Evolutionary conservation across 768 basidiomycete species (phyloP).

Genomic region (Glaciozyma martinii): DNA sequence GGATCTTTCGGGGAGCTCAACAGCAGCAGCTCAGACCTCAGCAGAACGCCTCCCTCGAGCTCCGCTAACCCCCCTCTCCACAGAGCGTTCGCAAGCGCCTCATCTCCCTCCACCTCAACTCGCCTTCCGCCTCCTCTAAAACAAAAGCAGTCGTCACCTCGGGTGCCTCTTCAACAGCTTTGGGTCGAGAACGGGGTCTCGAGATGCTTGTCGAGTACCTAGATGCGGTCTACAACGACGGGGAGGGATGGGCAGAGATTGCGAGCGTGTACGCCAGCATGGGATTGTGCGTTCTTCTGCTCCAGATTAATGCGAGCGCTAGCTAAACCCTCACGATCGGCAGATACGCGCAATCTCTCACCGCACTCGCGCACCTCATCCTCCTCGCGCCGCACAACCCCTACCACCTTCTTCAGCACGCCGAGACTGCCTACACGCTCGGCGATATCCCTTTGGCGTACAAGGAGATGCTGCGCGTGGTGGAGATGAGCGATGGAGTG

Average conservation of each 20-base stretch:
- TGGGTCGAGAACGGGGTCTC: constrained; percentile 58
- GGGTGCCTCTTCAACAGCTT: constrained; percentile 31
- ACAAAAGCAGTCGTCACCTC: background rate
- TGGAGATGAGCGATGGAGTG: constrained; percentile 62
- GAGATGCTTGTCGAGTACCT: constrained; percentile 63
- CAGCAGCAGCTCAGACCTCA: too few species aligned
- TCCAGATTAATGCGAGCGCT: background rate
- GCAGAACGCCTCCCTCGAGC: too few species aligned
- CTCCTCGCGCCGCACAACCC: constrained; percentile 78
- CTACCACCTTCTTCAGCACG: constrained; percentile 70
- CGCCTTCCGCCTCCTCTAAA: background rate
- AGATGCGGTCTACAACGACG: constrained; percentile 80
- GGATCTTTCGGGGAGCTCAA: too few species aligned
- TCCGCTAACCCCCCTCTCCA: background rate
- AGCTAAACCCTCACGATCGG: background rate
- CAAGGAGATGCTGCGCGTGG: constrained; percentile 65
- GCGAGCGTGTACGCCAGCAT: constrained; percentile 67
- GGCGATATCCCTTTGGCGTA: constrained; percentile 65
- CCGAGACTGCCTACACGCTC: constrained; percentile 76
- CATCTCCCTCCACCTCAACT: constrained; percentile 58
- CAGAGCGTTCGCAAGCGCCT: constrained; percentile 71
- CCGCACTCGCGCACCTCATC: constrained; percentile 70
- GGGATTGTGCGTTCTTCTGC: constrained; percentile 52
- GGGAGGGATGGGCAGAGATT: constrained; percentile 80
- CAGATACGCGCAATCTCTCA: constrained; percentile 64